Evolutionary conservation across 306 rosid species (phyloP).

Genomic region (Cicer chorassanicum): DNA sequence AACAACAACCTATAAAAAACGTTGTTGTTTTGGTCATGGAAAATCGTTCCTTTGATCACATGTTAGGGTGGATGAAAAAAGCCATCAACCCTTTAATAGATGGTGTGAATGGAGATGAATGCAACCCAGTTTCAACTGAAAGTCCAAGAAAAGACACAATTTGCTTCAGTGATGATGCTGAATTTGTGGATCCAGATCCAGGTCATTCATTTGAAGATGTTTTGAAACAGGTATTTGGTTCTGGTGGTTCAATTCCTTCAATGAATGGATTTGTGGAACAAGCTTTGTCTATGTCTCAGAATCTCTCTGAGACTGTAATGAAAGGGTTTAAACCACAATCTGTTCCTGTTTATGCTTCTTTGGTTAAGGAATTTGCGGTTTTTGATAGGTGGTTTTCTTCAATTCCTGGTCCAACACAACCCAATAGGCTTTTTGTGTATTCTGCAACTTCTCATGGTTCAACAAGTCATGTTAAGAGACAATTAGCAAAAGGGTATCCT

Average conservation of each 20-base stretch:
- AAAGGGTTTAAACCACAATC: constrained; percentile 87
- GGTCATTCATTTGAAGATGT: constrained; percentile 96
- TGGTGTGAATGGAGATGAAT: constrained; percentile 91
- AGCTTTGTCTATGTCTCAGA: constrained; percentile 74
- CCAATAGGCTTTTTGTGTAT: constrained; percentile 92
- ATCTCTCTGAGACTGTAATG: constrained; percentile 89
- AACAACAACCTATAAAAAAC: constrained; percentile 74
- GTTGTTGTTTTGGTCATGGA: constrained; percentile 94
- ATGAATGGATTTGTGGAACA: constrained; percentile 97
- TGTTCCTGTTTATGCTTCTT: constrained; percentile 76
- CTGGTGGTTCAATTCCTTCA: constrained; percentile 65
- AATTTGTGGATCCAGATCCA: constrained; percentile 99
- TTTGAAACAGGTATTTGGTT: constrained; percentile 84
- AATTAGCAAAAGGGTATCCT: constrained; percentile 84
- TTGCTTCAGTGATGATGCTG: constrained; percentile 89
- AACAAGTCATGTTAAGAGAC: constrained; percentile 87
- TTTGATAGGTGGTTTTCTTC: constrained; percentile 97
- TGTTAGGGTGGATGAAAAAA: constrained; percentile 96
- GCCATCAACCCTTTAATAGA: constrained; percentile 70
- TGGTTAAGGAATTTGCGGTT: constrained; percentile 77
- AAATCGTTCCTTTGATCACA: constrained; percentile 94
- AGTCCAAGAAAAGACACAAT: constrained; percentile 52
- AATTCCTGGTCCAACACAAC: constrained; percentile 98
- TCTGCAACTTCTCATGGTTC: constrained; percentile 99
- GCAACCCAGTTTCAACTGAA: constrained; percentile 81